Evolutionary conservation across 2,329 filamentous ascomycete species (phyloP).

Genomic region (Blastomyces parvus): DNA sequence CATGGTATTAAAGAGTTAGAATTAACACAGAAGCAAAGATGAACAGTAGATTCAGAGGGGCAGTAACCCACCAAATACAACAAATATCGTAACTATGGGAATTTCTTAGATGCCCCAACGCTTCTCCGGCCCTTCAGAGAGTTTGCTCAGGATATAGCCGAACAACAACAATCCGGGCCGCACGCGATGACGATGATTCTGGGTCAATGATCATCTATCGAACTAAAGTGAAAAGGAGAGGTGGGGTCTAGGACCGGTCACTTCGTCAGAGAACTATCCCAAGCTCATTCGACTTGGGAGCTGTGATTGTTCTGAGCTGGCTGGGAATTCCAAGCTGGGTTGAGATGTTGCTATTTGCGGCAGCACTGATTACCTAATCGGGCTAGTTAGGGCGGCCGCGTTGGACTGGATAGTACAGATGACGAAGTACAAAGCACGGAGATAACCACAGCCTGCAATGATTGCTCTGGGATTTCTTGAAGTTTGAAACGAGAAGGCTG

Average conservation of each 20-base stretch:
- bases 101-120: not conserved
- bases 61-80: not conserved
- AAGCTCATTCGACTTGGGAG: conserved; percentile 4
- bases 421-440: not conserved
- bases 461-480: not conserved
- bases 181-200: not conserved
- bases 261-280: not conserved
- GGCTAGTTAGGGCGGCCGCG: not conserved
- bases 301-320: not conserved
- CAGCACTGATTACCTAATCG: conserved; percentile 5
- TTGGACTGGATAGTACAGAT: not conserved
- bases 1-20: not conserved
- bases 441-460: not conserved
- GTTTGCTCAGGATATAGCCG: not conserved
- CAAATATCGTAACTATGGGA: not conserved
- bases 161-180: not conserved
- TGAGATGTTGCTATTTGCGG: not conserved
- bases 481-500: not conserved
- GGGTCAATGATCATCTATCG: not conserved
- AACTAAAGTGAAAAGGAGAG: not conserved
- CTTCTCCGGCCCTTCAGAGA: not conserved
- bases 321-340: not conserved
- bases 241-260: not conserved
- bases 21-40: not conserved
- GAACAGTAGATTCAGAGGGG: not conserved